Base-by-base conservation (phyloP, 1,284 basidiomycete species). In the Moesziomyces sp. region DNA sequence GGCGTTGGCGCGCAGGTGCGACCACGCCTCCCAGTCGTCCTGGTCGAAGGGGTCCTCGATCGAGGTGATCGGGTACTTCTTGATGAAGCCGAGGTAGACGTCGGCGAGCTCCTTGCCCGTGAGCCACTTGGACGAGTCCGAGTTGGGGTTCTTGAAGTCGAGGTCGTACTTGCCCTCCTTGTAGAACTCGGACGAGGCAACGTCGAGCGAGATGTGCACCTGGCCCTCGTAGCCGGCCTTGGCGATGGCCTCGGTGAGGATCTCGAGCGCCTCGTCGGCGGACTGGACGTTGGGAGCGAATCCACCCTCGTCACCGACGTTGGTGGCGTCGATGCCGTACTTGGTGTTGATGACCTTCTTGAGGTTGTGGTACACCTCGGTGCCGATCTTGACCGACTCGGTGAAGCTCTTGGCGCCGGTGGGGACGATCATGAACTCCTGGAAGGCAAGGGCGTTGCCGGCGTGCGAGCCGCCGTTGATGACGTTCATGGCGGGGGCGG, bases 401-500 rank as follows among this genome's bases (percentile, higher is more conserved):
- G 93, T 91, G 89, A 99, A 99, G 74, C 89, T 90, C 57, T 88
- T 98, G 94, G 93, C 98, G 95, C 94, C 96, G 67, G 94, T 97
- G 77, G 97, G 96, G 76, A 98, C 89, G 79, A 99, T 90, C 97
- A 99, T 99, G 89, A 99, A 99, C 88, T 99, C 97, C 76, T 83
- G 82, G 79, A 79, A 81, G 58, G 61, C 97, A 76, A 99, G 92
- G 86, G 95, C 94, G 90, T 99, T 99, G 64, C 97, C 97, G 64
- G 97, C 97, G 86, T 99, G 97, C 76, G 94, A 97, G 77, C 97
- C 97, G 87, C 97, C 97, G 88, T 99, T 99, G 89, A 99, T 99
- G 84, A 99, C 97, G 87, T 99, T 99, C 93, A 91, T 57, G 94
- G 97, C 85, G 86, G 88, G 79, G 42, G 79, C 76, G 58, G 96